A percentile compares a stretch with the other conserved stretches of the same genome.
phyloP scores from a whole-genome alignment of 495 filamentous ascomycete genomes.

The Umbilicaria muhlenbergii region DNA sequence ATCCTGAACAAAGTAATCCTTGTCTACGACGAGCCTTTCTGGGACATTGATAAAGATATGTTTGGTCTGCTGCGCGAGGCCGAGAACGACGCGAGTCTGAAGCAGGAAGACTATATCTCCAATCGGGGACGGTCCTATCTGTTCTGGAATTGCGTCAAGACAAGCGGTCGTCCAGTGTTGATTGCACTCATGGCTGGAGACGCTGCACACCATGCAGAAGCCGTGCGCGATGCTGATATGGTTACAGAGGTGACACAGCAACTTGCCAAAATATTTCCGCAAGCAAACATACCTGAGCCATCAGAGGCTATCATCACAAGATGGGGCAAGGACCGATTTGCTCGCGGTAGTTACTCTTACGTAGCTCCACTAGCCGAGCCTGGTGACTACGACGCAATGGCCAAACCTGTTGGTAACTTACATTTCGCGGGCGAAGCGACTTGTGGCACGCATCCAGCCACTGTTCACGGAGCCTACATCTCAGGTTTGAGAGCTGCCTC shows the following conservation, averaged over 20 bases:
- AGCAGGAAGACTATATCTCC: conserved; percentile 44
- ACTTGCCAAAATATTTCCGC: conserved; percentile 49
- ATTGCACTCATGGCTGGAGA: conserved; percentile 94
- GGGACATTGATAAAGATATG: conserved; percentile 84
- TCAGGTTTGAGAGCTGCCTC: conserved; percentile 79
- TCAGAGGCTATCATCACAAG: conserved; percentile 84
- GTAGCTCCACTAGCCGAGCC: conserved; percentile 64
- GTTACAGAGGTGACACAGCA: conserved; percentile 65
- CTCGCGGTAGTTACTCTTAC: conserved; percentile 85
- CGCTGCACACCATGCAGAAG: conserved; percentile 77
- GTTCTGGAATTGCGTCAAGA: conserved; percentile 91
- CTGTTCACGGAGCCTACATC: conserved; percentile 91
- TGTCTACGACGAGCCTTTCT: conserved; percentile 81
- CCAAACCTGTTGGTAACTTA: conserved; percentile 66
- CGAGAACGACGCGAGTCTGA: conserved; percentile 31
- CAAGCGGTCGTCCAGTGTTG: conserved; percentile 71
- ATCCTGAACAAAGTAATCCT: conserved; percentile 90
- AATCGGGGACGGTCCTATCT: conserved; percentile 80
- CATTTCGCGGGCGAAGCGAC: conserved; percentile 97
- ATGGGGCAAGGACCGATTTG: conserved; percentile 81
- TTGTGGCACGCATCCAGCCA: conserved; percentile 86
- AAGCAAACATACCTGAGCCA: conserved; percentile 51
- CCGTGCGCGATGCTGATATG: conserved; percentile 52
- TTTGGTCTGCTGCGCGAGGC: conserved; percentile 78
- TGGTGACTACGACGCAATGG: conserved; percentile 90